Evolutionary conservation across 2,329 filamentous ascomycete species (phyloP), one percentile per base, ranked within the genome.

Genomic region (Claviceps sp.): DNA sequence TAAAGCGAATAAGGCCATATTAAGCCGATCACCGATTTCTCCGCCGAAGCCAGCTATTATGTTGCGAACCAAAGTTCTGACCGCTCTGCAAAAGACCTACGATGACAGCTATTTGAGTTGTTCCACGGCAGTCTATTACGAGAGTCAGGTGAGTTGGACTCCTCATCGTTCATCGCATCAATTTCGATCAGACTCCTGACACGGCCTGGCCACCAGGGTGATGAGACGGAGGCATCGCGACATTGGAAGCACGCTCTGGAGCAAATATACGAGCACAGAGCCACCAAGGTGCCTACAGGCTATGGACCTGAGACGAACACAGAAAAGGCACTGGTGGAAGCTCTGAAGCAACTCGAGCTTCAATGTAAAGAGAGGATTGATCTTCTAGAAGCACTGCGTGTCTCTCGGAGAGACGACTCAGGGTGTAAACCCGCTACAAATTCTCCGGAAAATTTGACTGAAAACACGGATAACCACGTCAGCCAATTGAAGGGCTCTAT

Each of bases 351-450:
- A 61, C 78, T 97, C 62, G 89, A 97, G 64, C 66, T 90, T 56
- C 91, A 96, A 68, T 96, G 90, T 68, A 91, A 93, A 66, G 91
- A 97, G 68, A 80, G 90, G 48, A 88, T 96, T 49, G 89, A 95
- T 64, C 73, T 97, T 38, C 75, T 97, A 6, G 85, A 93, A 63
- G 85, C 90, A 6, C 71, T 97, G 53, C 80, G 83, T 55, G 73
- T 85, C 57, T 83, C 80, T n/a, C 72, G 80, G 52, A 66, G 74
- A 54, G 76, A 63, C 56, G 56, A 60, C 42, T 46, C 53, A 44
- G 49, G 52, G n/a, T 30, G 52, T 10, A 40, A 52, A 37, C 43
- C 53, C 7, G 57, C 34, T 46, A 51, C 40, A 30, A 57, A 49
- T 45, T 40, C 52, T 2, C 58, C 60, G 10, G 62, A 64, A 37